These are phyloP conservation scores for Yarrowia deformans DNA, from an alignment of 805 yeast species.

Conservation along the genomic window DNA sequence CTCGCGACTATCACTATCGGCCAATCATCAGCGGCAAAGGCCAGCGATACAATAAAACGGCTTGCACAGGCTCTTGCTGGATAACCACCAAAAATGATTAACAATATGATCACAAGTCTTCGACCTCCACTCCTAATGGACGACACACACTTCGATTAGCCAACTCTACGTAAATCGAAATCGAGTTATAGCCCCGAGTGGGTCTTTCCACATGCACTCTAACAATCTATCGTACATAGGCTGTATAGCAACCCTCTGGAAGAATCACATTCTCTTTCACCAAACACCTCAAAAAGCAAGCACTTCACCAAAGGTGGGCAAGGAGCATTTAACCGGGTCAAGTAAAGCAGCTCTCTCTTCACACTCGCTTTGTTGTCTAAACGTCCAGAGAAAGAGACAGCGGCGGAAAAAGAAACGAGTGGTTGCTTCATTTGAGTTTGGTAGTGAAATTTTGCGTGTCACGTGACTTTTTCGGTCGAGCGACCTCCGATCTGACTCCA, in stretches of 20 bases:
- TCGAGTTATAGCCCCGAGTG: not conserved
- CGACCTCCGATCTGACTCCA: not conserved
- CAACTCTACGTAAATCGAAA: not conserved
- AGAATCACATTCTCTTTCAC: no score
- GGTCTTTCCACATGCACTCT: not conserved
- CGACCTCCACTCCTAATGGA: not conserved
- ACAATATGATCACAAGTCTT: conserved; percentile 5
- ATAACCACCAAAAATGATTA: not conserved
- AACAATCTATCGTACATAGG: not conserved
- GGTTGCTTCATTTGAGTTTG: conserved; percentile 15
- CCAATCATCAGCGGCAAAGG: not conserved
- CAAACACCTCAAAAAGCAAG: conserved; percentile 4
- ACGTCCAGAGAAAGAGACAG: not conserved
- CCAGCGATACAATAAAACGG: not conserved
- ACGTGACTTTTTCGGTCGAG: conserved; percentile 1
- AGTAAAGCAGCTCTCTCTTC: not conserved
- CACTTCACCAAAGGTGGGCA: conserved; percentile 1
- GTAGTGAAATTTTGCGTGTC: not conserved
- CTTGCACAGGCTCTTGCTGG: not conserved
- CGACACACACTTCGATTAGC: not conserved
- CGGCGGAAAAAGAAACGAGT: not conserved
- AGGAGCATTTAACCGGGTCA: conserved; percentile 8
- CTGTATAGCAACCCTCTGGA: no score
- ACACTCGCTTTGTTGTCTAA: not conserved
- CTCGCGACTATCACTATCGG: conserved; percentile 1